A percentile compares a stretch with the other conserved stretches of the same genome.
phyloP scores from a whole-genome alignment of 306 rosid species.

The Hippophae tibetana region DNA sequence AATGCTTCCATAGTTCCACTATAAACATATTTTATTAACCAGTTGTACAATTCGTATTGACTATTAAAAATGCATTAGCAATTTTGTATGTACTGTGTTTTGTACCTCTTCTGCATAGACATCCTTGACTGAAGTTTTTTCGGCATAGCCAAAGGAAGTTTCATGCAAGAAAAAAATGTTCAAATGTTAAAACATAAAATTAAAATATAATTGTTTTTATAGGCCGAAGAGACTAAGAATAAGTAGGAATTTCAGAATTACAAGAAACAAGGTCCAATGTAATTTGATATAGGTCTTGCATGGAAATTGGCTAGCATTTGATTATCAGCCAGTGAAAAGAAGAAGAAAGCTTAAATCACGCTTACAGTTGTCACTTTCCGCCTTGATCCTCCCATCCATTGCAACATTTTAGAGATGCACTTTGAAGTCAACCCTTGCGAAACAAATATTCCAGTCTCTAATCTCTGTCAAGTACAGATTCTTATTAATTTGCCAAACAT shows the following conservation, averaged over 20 bases:
- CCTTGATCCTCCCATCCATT: conserved; percentile 99
- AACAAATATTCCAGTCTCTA: too few species aligned
- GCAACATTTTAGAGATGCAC: conserved; percentile 49
- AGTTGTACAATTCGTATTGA: too few species aligned
- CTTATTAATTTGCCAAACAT: too few species aligned
- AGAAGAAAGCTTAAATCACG: not conserved
- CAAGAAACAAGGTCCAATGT: not conserved
- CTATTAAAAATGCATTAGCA: too few species aligned
- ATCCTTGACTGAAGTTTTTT: conserved; percentile 55
- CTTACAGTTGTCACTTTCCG: conserved; percentile 74
- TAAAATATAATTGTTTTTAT: not conserved
- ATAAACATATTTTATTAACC: too few species aligned
- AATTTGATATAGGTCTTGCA: not conserved
- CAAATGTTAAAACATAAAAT: conserved; percentile 27
- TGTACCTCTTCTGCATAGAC: conserved; percentile 33
- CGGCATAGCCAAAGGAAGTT: conserved; percentile 23
- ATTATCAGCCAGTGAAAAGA: not conserved
- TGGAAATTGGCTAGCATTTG: not conserved
- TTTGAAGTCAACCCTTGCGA: not conserved
- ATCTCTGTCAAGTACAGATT: too few species aligned
- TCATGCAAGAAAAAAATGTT: conserved; percentile 32
- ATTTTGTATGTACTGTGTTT: too few species aligned
- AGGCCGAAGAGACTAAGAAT: conserved; percentile 2
- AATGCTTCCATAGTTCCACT: too few species aligned
- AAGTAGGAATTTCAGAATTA: conserved; percentile 7